Evolutionary conservation across 495 filamentous ascomycete genomes (phyloP), one percentile per base, ranked within the genome.

Genomic region (Penicillium arizonense): DNA sequence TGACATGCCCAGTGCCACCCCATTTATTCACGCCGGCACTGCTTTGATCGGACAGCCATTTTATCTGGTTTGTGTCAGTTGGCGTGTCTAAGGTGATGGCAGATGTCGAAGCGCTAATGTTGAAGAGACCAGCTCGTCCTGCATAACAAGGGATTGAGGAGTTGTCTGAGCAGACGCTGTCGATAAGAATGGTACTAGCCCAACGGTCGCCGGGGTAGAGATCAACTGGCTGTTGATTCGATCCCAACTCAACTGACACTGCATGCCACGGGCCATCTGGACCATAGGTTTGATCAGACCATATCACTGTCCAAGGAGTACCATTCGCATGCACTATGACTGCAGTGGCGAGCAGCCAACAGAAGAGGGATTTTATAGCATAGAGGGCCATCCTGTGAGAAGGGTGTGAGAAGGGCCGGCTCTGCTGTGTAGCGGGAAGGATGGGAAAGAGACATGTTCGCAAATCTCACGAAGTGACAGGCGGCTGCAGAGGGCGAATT

Each of bases 191-290:
- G 11, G 21, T 44, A n/a, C 39, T 45, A 4, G 39, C 45, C 45
- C 47, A 55, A 18, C 36, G 13, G 13, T 16, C 53, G 26, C 53
- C 53, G 6, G 53, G 40, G 26, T 55, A 55, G 2, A 55, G 40
- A 8, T 46, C 53, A 10, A 55, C 41, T 3, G 4, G 3, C 16
- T 50, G 46, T 24, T 33, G 14, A 13, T 26, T 46, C 4, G 13
- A 11, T 0, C 45, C 53, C 23, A 55, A 12, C 35, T 35, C n/a
- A 18, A 40, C 46, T 12, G 26, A 30, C 4, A 55, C 41, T 2
- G 46, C 53, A 5, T 55, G 39, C 53, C 53, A 55, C 1, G 53
- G 53, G 24, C 53, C 53, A 50, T 55, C 53, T 9, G 53, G 53
- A 3, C 45, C 53, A 34, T 47, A 55, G 2, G 32, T 18, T 24